A percentile compares a stretch with the other conserved stretches of the same genome.
These are phyloP conservation scores for Tricholoma saponaceum DNA, from an alignment of 768 basidiomycete genomes.

Conservation along the genomic window DNA sequence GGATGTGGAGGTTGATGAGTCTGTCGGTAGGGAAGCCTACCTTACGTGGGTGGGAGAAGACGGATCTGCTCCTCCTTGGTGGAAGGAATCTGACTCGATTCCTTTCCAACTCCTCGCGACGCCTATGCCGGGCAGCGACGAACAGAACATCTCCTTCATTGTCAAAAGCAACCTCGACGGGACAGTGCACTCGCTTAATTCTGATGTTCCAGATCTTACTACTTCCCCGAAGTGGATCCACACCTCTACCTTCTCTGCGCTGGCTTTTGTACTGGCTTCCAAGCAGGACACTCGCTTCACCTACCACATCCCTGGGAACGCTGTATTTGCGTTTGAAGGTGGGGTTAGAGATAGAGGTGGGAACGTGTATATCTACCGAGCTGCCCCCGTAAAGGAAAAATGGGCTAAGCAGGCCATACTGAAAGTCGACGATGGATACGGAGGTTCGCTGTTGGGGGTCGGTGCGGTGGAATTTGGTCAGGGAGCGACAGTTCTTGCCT, in stretches of 20 bases:
- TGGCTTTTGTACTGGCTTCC: constrained; percentile 91
- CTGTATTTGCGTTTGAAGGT: constrained; percentile 82
- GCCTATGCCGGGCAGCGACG: constrained; percentile 54
- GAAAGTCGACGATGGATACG: constrained; percentile 62
- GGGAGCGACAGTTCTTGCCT: constrained; percentile 46
- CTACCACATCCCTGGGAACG: constrained; percentile 55
- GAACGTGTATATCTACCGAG: constrained; percentile 84
- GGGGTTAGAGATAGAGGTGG: constrained; percentile 64
- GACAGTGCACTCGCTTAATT: constrained; percentile 48
- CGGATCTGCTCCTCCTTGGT: constrained; percentile 44
- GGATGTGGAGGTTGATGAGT: constrained; percentile 84
- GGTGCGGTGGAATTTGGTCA: constrained; percentile 38
- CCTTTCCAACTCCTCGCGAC: constrained; percentile 62
- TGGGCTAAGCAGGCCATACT: constrained; percentile 82
- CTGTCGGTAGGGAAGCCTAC: constrained; percentile 60
- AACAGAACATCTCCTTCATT: constrained; percentile 41
- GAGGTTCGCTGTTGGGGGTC: constrained; percentile 78
- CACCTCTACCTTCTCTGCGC: constrained; percentile 77
- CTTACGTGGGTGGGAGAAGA: constrained; percentile 64
- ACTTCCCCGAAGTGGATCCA: constrained; percentile 60
- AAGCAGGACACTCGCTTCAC: constrained; percentile 90
- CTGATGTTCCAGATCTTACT: constrained; percentile 18
- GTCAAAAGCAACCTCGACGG: constrained; percentile 76
- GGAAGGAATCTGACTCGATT: constrained; percentile 24
- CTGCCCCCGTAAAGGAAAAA: constrained; percentile 42